These are phyloP conservation scores for Trypanosoma conorhini DNA, from an alignment of 208 protist genomes.

Conservation along the genomic window DNA sequence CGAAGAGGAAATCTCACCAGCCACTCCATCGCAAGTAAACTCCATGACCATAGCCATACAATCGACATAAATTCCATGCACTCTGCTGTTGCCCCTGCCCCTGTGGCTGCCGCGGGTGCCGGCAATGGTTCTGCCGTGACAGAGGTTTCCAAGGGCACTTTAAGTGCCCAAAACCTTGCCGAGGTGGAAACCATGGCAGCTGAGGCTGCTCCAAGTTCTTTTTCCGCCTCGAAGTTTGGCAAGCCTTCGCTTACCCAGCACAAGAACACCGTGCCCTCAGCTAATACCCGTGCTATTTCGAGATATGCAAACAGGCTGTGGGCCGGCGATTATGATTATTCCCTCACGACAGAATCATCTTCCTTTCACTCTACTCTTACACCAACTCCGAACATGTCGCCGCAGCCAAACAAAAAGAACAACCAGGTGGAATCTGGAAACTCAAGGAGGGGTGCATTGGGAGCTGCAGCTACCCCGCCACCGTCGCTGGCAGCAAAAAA, in stretches of 20 bases:
- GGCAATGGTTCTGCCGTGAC: neutral
- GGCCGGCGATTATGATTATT: slow-evolving; percentile 2
- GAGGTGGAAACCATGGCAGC: neutral
- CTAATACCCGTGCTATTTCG: neutral
- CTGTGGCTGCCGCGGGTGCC: neutral
- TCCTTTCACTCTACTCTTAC: slow-evolving; percentile 19
- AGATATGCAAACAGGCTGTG: neutral
- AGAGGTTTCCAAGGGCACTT: neutral
- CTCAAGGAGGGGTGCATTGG: neutral
- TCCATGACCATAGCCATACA: neutral
- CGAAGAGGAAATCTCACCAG: neutral
- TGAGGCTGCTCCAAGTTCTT: neutral
- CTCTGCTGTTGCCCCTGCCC: neutral
- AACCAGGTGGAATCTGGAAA: neutral
- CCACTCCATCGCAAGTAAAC: neutral
- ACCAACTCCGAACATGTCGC: slow-evolving; percentile 1
- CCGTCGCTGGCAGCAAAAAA: neutral
- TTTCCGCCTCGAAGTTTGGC: neutral
- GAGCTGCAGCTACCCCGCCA: neutral
- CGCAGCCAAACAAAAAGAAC: neutral
- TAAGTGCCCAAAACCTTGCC: neutral
- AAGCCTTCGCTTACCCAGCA: neutral
- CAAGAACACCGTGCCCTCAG: neutral
- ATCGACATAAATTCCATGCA: neutral
- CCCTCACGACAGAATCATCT: slow-evolving; percentile 21